These are phyloP conservation scores for Brassica incana DNA, from an alignment of 345 rosid genomes.

Conservation along the genomic window DNA sequence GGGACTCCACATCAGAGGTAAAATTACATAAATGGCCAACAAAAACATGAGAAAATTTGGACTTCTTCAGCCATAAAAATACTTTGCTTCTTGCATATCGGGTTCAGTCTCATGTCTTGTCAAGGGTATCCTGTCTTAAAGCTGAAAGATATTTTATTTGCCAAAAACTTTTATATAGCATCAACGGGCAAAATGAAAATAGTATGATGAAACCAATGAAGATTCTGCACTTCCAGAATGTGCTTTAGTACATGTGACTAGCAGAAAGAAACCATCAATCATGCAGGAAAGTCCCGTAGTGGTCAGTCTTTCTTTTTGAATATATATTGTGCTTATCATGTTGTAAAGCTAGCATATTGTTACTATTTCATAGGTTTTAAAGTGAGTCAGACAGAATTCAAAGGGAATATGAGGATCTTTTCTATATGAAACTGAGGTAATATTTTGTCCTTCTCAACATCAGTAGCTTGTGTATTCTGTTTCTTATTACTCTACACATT, in stretches of 20 bases:
- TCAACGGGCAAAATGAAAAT: constrained; percentile 47
- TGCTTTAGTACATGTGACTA: constrained; percentile 68
- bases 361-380: constrained; percentile 51
- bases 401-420: constrained; percentile 5
- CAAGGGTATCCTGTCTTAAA: constrained; percentile 52
- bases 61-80: constrained; percentile 19
- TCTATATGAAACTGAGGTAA: constrained; percentile 46
- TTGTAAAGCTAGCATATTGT: constrained; percentile 35
- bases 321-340: constrained; percentile 26
- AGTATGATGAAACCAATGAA: constrained; percentile 37
- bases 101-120: constrained; percentile 48
- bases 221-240: constrained; percentile 61
- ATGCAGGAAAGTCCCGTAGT: background rate
- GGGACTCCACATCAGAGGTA: constrained; percentile 47
- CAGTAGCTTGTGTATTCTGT: background rate
- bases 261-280: too few species aligned
- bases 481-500: constrained; percentile 20
- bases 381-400: constrained; percentile 48
- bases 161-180: constrained; percentile 46
- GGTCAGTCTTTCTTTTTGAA: constrained; percentile 55
- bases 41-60: constrained; percentile 5
- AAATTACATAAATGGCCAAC: constrained; percentile 4
- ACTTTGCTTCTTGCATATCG: constrained; percentile 33
- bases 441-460: constrained; percentile 20
- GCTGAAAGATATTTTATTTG: constrained; percentile 59